A percentile compares a stretch with the other conserved stretches of the same genome.
phyloP scores from a whole-genome alignment of 345 rosid species.

The Luvunga scandens region DNA sequence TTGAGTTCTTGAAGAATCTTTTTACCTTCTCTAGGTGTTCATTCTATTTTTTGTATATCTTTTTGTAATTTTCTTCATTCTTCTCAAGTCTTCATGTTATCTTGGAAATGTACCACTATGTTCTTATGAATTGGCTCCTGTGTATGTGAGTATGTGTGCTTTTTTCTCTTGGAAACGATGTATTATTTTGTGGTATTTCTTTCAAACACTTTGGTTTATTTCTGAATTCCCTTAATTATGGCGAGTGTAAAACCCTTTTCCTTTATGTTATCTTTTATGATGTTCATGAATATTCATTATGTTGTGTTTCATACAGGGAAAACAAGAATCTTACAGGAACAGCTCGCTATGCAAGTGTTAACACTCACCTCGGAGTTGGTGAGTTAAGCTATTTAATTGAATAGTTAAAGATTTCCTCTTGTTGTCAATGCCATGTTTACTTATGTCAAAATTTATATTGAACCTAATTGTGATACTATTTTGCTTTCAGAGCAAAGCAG shows the following conservation, averaged over 20 bases:
- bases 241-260: background rate
- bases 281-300: background rate
- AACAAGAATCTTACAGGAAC: constrained; percentile 99
- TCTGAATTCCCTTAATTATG: background rate
- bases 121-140: background rate
- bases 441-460: constrained; percentile 8
- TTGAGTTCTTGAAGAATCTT: background rate
- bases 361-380: constrained; percentile 98
- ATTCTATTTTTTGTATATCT: background rate
- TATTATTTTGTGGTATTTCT: background rate
- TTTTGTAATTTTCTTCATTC: background rate
- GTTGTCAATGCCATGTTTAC: background rate
- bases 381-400: constrained; percentile 22
- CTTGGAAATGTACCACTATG: background rate
- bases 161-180: background rate
- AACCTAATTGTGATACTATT: constrained; percentile 12
- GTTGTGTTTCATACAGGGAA: constrained; percentile 53
- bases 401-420: background rate
- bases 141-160: background rate
- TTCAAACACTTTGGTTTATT: background rate
- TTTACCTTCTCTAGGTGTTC: background rate
- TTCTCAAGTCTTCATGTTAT: background rate
- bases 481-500: constrained; percentile 87
- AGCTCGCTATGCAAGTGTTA: constrained; percentile 95
- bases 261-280: constrained; percentile 1